Percentiles rank a stretch among this genome's conserved stretches.
Evolutionary conservation across 129 eudicot genomes (phyloP).

Genomic region (Daucus carota): DNA sequence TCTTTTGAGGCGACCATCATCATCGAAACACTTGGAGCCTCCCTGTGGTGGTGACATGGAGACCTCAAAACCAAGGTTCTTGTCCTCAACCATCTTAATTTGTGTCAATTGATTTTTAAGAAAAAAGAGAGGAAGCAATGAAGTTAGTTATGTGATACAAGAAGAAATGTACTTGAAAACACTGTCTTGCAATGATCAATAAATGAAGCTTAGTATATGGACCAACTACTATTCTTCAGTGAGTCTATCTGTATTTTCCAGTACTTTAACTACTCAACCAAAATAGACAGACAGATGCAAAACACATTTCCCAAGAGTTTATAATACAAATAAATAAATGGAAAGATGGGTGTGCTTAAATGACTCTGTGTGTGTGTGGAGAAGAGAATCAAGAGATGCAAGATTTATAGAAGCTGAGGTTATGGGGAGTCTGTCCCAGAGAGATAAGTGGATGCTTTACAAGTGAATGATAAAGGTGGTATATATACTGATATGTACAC

Average conservation of each 20-base stretch:
- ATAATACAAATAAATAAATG: constrained; percentile 6
- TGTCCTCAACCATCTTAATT: constrained; percentile 21
- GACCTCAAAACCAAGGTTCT: background rate
- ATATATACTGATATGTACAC: background rate
- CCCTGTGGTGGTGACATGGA: constrained; percentile 10
- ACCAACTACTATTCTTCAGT: background rate
- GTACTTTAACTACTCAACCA: constrained; percentile 9
- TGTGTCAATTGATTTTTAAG: background rate
- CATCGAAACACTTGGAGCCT: constrained; percentile 21
- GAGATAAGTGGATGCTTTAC: background rate
- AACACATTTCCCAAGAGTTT: constrained; percentile 12
- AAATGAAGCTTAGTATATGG: background rate
- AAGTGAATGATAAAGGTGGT: constrained; percentile 3
- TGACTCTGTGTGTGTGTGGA: background rate
- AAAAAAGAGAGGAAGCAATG: background rate
- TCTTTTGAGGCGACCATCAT: constrained; percentile 26
- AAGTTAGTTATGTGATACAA: background rate
- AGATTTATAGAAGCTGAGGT: background rate
- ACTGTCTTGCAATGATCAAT: background rate
- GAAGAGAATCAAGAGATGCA: background rate
- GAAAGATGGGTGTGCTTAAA: constrained; percentile 7
- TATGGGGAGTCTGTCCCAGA: background rate
- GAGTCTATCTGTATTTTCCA: constrained; percentile 4
- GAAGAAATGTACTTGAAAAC: background rate
- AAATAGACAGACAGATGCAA: background rate